phyloP scores from a whole-genome alignment of 805 yeast species.

The Lipomyces orientalis region DNA sequence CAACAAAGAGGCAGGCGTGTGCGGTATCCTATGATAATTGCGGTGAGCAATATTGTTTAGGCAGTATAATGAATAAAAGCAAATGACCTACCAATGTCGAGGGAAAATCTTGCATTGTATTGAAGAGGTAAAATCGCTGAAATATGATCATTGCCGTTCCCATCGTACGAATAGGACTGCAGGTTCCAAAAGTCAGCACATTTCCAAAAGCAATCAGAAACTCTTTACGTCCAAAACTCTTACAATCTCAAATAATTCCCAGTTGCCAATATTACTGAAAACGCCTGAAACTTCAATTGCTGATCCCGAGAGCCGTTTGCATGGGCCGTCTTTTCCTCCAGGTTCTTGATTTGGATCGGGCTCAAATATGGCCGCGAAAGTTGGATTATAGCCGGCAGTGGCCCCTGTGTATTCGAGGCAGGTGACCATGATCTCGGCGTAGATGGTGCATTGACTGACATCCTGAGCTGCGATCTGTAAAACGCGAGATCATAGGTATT shows the following conservation, averaged over 20 bases:
- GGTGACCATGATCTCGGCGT: not conserved
- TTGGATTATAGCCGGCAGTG: constrained; percentile 22
- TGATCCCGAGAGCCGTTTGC: constrained; percentile 22
- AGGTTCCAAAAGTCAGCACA: constrained; percentile 4
- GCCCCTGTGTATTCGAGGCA: constrained; percentile 20
- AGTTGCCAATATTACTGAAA: constrained; percentile 20
- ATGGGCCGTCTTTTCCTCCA: constrained; percentile 15
- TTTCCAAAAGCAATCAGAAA: not conserved
- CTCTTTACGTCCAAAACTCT: not conserved
- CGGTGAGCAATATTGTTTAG: not conserved
- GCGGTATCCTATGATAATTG: constrained; percentile 58
- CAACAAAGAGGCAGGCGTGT: constrained; percentile 66
- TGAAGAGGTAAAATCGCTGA: constrained; percentile 38
- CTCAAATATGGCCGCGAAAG: constrained; percentile 35
- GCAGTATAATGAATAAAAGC: not conserved
- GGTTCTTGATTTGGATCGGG: constrained; percentile 16
- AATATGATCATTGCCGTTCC: constrained; percentile 39
- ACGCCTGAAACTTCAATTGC: constrained; percentile 30
- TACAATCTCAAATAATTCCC: constrained; percentile 34
- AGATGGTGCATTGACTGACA: not conserved
- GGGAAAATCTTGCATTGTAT: constrained; percentile 32
- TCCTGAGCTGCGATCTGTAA: not conserved
- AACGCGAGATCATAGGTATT: not conserved
- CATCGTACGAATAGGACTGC: constrained; percentile 39
- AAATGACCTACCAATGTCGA: constrained; percentile 15